A percentile compares a stretch with the other conserved stretches of the same genome.
Evolutionary conservation across 805 yeast genomes (phyloP).

Genomic region (Metschnikowia bowlesiae): DNA sequence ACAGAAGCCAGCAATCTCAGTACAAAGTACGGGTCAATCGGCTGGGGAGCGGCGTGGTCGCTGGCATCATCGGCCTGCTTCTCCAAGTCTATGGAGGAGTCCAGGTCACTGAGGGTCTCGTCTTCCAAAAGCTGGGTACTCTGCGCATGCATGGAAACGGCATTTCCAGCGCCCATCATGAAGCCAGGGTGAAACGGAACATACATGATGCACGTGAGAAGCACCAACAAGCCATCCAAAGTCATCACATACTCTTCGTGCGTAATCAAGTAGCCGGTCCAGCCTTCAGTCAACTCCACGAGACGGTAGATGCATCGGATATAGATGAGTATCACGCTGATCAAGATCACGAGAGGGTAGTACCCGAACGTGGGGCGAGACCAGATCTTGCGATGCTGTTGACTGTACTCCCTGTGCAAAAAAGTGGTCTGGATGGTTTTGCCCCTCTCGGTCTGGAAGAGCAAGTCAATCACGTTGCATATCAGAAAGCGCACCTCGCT

Average conservation of each 20-base stretch:
- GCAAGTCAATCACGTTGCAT: constrained; percentile 15
- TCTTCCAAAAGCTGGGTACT: neutral
- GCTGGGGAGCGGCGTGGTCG: neutral
- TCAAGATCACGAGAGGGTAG: constrained; percentile 44
- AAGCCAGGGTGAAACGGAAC: constrained; percentile 59
- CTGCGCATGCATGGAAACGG: constrained; percentile 6
- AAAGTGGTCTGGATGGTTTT: constrained; percentile 12
- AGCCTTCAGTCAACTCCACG: constrained; percentile 67
- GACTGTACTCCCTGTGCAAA: constrained; percentile 29
- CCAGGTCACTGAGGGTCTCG: neutral
- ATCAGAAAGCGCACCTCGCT: constrained; percentile 23
- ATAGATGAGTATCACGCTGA: constrained; percentile 51
- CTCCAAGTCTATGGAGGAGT: neutral
- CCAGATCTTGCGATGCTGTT: constrained; percentile 34
- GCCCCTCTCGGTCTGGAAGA: constrained; percentile 22
- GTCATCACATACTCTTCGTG: constrained; percentile 39
- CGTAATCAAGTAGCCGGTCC: constrained; percentile 60
- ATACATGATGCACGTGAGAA: constrained; percentile 29
- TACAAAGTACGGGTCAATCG: constrained; percentile 7
- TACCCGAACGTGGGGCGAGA: constrained; percentile 30
- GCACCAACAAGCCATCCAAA: constrained; percentile 29
- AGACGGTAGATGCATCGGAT: constrained; percentile 71
- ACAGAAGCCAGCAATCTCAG: neutral
- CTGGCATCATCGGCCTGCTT: neutral
- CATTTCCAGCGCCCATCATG: constrained; percentile 23